phyloP scores from a whole-genome alignment of 2,329 filamentous ascomycete genomes.

The Penicillium brevicompactum region DNA sequence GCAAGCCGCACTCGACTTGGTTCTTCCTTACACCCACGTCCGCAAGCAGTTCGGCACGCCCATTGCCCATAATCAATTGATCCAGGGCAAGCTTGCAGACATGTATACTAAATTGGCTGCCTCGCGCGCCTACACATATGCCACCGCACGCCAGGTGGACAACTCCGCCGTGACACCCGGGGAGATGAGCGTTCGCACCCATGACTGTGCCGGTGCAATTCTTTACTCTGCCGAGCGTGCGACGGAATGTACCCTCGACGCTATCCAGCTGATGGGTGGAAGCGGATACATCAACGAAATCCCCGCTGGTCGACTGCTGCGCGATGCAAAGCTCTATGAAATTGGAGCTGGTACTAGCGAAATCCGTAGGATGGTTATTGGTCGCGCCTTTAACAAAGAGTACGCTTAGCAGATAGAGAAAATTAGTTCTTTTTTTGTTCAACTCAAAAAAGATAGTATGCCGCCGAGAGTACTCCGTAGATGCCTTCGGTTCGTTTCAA shows the following conservation, averaged over 20 bases:
- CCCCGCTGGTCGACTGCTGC: constrained; percentile 78
- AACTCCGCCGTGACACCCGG: constrained; percentile 57
- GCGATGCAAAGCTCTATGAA: constrained; percentile 84
- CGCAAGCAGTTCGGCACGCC: constrained; percentile 85
- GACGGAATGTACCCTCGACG: constrained; percentile 79
- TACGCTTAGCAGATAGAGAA: constrained; percentile 50
- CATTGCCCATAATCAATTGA: constrained; percentile 87
- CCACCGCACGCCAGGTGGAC: constrained; percentile 77
- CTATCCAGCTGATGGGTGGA: constrained; percentile 88
- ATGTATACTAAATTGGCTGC: constrained; percentile 96
- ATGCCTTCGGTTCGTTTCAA: constrained; percentile 14
- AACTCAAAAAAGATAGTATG: neutral
- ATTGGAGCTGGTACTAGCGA: constrained; percentile 97
- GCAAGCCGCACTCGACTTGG: constrained; percentile 84
- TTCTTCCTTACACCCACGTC: constrained; percentile 84
- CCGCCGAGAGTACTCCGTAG: neutral
- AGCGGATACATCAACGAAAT: constrained; percentile 98
- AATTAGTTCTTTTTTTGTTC: neutral
- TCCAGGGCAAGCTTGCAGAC: constrained; percentile 91
- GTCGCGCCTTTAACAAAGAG: constrained; percentile 86
- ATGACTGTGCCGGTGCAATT: constrained; percentile 94
- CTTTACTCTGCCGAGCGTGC: constrained; percentile 90
- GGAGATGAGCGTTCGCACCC: constrained; percentile 65
- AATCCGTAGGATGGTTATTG: constrained; percentile 91
- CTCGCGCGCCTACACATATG: constrained; percentile 82